Conservation (phyloP, 192 early-diverging fungal species). For the Coemansia umbellata region DNA sequence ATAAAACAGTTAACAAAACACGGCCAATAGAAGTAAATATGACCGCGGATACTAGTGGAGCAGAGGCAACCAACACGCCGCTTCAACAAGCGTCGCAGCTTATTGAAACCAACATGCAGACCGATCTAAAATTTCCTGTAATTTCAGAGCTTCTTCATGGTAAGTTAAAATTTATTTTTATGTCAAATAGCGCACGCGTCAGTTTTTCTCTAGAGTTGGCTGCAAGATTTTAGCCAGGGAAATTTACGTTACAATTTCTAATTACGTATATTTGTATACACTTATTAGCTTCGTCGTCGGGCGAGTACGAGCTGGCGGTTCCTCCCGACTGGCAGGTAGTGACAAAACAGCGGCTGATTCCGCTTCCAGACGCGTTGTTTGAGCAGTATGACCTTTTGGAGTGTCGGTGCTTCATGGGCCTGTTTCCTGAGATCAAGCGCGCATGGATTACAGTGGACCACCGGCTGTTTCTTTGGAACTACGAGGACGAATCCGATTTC, state of each 20-base stretch:
- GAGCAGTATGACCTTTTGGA: constrained; percentile 72
- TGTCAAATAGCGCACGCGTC: constrained; percentile 1
- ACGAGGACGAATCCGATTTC: constrained; percentile 67
- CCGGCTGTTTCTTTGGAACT: constrained; percentile 89
- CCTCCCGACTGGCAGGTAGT: constrained; percentile 55
- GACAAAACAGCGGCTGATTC: constrained; percentile 57
- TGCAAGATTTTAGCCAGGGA: not conserved
- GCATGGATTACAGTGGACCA: constrained; percentile 93
- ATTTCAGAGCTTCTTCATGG: constrained; percentile 49
- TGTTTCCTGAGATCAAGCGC: constrained; percentile 85
- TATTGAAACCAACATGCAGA: constrained; percentile 29
- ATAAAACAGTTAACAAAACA: no score
- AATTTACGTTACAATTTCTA: no score
- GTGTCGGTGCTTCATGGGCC: constrained; percentile 80
- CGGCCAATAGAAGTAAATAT: no score
- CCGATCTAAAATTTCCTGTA: constrained; percentile 40
- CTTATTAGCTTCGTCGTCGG: constrained; percentile 51
- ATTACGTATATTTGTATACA: constrained; percentile 1
- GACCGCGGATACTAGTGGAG: not conserved
- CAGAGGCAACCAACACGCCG: constrained; percentile 10
- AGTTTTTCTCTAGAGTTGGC: no score
- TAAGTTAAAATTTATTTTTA: constrained; percentile 17
- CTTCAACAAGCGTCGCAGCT: constrained; percentile 24
- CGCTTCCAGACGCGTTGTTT: constrained; percentile 72
- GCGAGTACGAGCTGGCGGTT: constrained; percentile 49